phyloP scores from a whole-genome alignment of 345 rosid species.

The Linum usitatissimum region DNA sequence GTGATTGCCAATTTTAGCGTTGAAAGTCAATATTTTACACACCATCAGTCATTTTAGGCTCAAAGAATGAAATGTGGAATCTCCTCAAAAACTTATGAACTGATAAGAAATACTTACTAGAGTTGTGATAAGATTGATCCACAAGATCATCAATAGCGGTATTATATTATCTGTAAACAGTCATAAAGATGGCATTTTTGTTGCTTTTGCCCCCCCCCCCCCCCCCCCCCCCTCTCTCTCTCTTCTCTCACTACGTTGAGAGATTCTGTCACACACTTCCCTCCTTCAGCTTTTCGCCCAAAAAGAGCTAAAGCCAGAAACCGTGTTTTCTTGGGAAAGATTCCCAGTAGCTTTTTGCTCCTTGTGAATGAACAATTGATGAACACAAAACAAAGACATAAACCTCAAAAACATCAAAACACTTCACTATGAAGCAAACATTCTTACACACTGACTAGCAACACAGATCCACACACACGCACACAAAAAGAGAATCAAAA shows the following conservation, averaged over 20 bases:
- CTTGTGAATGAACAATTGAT: neutral
- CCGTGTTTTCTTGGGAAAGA: slow-evolving; percentile 1
- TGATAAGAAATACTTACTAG: too few species aligned
- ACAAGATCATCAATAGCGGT: too few species aligned
- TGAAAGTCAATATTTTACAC: too few species aligned
- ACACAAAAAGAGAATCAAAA: slow-evolving; percentile 5
- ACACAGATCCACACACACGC: neutral
- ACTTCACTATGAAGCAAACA: neutral
- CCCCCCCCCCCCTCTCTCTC: too few species aligned
- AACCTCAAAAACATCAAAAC: neutral
- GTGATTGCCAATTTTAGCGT: too few species aligned
- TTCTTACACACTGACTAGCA: neutral
- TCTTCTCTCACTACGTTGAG: too few species aligned
- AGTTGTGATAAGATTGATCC: too few species aligned
- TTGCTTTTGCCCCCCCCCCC: neutral
- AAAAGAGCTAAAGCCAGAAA: neutral
- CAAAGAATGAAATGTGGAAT: too few species aligned
- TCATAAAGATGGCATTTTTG: neutral
- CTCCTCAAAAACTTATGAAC: too few species aligned
- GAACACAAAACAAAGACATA: neutral
- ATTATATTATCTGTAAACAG: neutral
- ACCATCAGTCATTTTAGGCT: too few species aligned
- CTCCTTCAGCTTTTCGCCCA: neutral
- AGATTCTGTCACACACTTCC: neutral
- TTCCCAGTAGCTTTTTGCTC: neutral